phyloP scores from a whole-genome alignment of 345 rosid genomes.

The Luvunga scandens region DNA sequence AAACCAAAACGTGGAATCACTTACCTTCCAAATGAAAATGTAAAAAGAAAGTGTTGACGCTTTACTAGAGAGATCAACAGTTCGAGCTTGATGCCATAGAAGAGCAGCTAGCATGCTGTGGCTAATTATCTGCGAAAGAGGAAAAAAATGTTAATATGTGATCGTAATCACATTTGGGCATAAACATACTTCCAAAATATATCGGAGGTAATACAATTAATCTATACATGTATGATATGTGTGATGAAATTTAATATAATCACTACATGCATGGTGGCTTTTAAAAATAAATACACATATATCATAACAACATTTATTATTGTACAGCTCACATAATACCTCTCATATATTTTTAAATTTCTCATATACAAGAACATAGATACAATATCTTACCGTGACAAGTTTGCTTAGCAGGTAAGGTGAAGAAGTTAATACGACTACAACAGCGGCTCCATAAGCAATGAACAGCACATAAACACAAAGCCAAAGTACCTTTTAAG shows the following conservation, averaged over 20 bases:
- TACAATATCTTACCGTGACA: conserved; percentile 12
- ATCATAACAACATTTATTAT: too few species aligned
- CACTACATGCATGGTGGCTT: rapidly evolving
- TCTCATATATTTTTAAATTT: too few species aligned
- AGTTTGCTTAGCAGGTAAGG: conserved; percentile 16
- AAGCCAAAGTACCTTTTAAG: conserved; percentile 25
- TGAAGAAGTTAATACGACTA: conserved; percentile 23
- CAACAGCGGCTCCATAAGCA: conserved; percentile 23
- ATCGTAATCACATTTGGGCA: background rate
- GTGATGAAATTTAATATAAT: too few species aligned
- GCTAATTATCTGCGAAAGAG: conserved; percentile 17
- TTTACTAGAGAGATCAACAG: conserved; percentile 22
- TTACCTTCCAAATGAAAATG: conserved; percentile 37
- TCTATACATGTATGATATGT: too few species aligned
- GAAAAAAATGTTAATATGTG: too few species aligned
- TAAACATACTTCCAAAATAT: too few species aligned
- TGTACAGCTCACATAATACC: rapidly evolving
- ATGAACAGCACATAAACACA: conserved; percentile 28
- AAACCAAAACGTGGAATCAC: too few species aligned
- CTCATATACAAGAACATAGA: too few species aligned
- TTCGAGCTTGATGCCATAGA: conserved; percentile 25
- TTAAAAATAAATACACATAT: too few species aligned
- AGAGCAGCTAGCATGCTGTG: conserved; percentile 19
- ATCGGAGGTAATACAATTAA: rapidly evolving
- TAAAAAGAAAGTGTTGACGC: conserved; percentile 22